A percentile compares a stretch with the other conserved stretches of the same genome.
phyloP scores from a whole-genome alignment of 495 filamentous ascomycete species.

The Penicillium coprophilum region DNA sequence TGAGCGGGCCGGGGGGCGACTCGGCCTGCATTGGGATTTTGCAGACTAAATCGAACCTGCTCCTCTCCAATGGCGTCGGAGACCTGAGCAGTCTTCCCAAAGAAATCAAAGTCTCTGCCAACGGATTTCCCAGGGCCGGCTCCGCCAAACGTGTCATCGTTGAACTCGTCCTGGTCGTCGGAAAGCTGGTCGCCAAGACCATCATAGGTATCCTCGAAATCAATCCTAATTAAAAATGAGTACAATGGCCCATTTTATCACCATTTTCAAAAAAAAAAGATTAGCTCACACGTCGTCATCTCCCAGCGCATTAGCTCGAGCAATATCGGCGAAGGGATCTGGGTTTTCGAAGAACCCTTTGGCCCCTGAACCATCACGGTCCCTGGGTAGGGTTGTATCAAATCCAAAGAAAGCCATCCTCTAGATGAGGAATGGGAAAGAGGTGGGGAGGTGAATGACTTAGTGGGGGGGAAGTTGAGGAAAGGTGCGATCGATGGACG shows the following conservation, averaged over 20 bases:
- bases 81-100: conserved; percentile 84
- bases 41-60: conserved; percentile 74
- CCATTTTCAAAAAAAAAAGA: neutral
- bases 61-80: conserved; percentile 84
- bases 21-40: conserved; percentile 53
- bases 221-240: conserved; percentile 53
- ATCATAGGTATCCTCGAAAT: conserved; percentile 98
- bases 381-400: conserved; percentile 63
- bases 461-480: conserved; percentile 21
- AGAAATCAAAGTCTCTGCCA: conserved; percentile 97
- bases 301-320: conserved; percentile 50
- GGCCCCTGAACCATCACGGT: conserved; percentile 54
- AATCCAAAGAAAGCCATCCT: conserved; percentile 85
- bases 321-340: conserved; percentile 86
- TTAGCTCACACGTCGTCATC: conserved; percentile 72
- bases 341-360: conserved; percentile 80
- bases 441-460: conserved; percentile 9
- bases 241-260: neutral
- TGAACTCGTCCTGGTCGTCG: conserved; percentile 91
- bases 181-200: conserved; percentile 89
- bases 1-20: conserved; percentile 30
- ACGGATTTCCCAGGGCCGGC: conserved; percentile 47
- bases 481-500: conserved; percentile 9
- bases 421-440: conserved; percentile 14
- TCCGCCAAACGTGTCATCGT: conserved; percentile 95